Evolutionary conservation across 495 filamentous ascomycete genomes (phyloP), one percentile per base, ranked within the genome.

Genomic region (Rostrohypoxylon terebratum): DNA sequence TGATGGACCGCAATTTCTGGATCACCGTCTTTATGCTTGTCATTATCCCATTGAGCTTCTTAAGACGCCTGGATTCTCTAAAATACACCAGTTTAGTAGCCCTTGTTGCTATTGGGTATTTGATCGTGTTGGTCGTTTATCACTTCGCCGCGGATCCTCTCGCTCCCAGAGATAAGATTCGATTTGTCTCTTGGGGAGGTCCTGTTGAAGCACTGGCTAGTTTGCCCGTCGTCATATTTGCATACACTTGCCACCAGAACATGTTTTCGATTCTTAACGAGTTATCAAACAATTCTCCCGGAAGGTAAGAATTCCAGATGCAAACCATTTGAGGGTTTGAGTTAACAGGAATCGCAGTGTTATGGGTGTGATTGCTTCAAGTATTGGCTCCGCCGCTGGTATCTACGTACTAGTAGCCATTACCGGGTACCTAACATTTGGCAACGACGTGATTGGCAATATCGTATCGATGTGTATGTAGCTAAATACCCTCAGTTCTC

Each of bases 221-320:
- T 69, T 90, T 99, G 66, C 96, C 96, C 0, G 93, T 99, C 45
- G 93, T 98, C 64, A 93, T 99, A 8, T 99, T 98, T 82, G 96
- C 96, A 18, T 99, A 98, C 80, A 99, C 96, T 4, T 99, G 96
- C 77, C 96, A 99, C 80, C 96, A 99, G 73, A 99, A 99, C 75
- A 99, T 99, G 96, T 99, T 99, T 77, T 97, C 96, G 0, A 95
- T 99, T 68, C 81, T 99, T 33, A 99, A 99, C 71, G 96, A 99
- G 82, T 94, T 98, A 73, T 81, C 84, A 59, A 90, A 97, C 78
- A 94, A 94, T 77, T 92, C 92, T 14, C 93, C 93, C 31, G 75
- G 42, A 38, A 77, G 72, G 76, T 78, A 77, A 20, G 38, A 0
- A 57, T 28, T 0, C 13, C 23, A 16, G 5, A 9, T 25, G 0